phyloP scores from a whole-genome alignment of 768 basidiomycete species.

The Chalciporus piperatus region DNA sequence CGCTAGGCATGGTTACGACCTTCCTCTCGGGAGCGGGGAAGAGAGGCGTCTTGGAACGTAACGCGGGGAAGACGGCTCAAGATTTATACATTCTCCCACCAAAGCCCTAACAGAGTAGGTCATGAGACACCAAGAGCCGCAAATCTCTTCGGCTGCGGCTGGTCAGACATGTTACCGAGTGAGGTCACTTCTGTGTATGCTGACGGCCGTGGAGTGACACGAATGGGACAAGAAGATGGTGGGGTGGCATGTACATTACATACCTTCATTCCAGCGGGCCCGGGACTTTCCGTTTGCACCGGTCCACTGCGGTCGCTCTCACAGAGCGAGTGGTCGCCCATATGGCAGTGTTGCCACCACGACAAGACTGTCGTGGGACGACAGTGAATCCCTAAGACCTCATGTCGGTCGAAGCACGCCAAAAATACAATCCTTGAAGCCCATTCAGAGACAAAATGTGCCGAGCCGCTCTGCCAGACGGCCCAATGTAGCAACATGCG shows the following conservation, averaged over 20 bases:
- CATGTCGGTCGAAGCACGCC: too few species aligned
- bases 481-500: too few species aligned
- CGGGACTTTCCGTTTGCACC: background rate
- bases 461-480: too few species aligned
- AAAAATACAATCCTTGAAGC: too few species aligned
- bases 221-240: background rate
- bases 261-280: background rate
- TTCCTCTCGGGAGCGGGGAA: background rate
- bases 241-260: background rate
- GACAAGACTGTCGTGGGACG: too few species aligned
- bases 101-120: background rate
- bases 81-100: slow-evolving; percentile 13
- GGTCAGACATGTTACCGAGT: background rate
- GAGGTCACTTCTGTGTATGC: background rate
- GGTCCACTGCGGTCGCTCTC: too few species aligned
- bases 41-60: background rate
- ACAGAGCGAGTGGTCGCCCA: too few species aligned
- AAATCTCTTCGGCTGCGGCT: background rate
- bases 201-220: background rate
- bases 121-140: slow-evolving; percentile 3
- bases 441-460: too few species aligned
- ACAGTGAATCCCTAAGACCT: too few species aligned
- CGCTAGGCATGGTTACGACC: slow-evolving; percentile 23
- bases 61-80: background rate
- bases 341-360: too few species aligned